Percentiles rank a stretch among this genome's conserved stretches.
Conservation (phyloP, 192 early-diverging fungal species). For the Haplosporangium gracile region DNA sequence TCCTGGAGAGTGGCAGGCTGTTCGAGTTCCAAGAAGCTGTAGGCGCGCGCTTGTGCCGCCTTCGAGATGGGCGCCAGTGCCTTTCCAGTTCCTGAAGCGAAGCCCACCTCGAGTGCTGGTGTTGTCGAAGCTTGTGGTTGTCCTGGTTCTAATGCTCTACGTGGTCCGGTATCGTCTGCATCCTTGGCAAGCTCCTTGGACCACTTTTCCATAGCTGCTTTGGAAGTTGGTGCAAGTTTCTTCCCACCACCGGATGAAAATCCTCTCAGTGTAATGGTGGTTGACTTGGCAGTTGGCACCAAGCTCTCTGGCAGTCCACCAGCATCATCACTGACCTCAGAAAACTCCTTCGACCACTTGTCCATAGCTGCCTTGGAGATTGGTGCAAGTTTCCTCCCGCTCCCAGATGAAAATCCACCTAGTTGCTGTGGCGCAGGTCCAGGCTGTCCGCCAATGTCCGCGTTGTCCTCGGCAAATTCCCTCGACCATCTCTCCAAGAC, state of each 20-base stretch:
- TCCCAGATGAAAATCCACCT: slow-evolving; percentile 22
- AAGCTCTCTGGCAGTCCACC: neutral
- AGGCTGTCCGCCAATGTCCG: too few relatives aligned
- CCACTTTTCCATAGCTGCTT: slow-evolving; percentile 27
- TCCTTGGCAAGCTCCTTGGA: slow-evolving; percentile 18
- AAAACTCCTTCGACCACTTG: slow-evolving; percentile 28
- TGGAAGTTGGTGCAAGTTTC: slow-evolving; percentile 12
- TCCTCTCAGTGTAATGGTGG: neutral
- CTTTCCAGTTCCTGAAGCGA: slow-evolving; percentile 11
- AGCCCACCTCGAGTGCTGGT: neutral
- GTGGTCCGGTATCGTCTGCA: neutral
- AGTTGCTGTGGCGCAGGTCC: neutral
- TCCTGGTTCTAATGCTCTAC: neutral
- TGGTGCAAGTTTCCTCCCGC: slow-evolving; percentile 16
- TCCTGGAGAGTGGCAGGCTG: neutral
- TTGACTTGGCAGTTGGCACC: neutral
- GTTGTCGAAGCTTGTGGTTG: neutral
- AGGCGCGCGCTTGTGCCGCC: neutral
- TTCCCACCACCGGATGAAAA: slow-evolving; percentile 19
- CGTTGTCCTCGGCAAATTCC: too few relatives aligned
- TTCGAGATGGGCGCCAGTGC: slow-evolving; percentile 8
- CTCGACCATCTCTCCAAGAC: neutral
- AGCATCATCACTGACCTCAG: neutral
- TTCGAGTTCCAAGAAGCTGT: slow-evolving; percentile 7
- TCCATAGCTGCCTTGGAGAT: slow-evolving; percentile 14